Conservation (phyloP, 257 asterid genomes). For the Plantago major region DNA sequence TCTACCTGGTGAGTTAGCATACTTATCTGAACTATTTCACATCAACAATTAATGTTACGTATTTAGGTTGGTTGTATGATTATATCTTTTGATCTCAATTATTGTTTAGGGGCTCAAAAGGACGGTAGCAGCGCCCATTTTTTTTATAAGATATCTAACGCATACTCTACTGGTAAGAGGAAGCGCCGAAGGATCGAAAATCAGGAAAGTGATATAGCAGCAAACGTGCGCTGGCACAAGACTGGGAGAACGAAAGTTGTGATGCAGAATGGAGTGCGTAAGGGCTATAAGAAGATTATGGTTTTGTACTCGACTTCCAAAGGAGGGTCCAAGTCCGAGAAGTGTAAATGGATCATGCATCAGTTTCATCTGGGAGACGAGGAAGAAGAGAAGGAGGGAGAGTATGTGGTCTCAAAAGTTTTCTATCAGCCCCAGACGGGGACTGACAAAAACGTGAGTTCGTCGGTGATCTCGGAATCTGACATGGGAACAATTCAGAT, state of each 20-base stretch:
- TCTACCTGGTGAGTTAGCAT: constrained; percentile 71
- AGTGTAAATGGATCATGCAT: constrained; percentile 88
- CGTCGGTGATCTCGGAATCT: constrained; percentile 37
- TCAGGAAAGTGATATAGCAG: constrained; percentile 20
- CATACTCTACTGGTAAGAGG: constrained; percentile 70
- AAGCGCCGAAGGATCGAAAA: constrained; percentile 71
- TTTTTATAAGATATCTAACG: constrained; percentile 57
- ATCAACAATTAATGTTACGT: not conserved
- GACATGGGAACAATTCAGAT: constrained; percentile 29
- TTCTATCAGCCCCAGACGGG: constrained; percentile 64
- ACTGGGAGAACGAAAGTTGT: constrained; percentile 75
- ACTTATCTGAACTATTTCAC: not conserved
- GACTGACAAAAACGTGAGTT: constrained; percentile 23
- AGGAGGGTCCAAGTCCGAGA: constrained; percentile 55
- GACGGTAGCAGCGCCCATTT: constrained; percentile 86
- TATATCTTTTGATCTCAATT: not conserved
- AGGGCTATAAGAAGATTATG: constrained; percentile 86
- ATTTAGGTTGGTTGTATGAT: not conserved
- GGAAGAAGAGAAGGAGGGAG: constrained; percentile 67
- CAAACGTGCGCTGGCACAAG: constrained; percentile 83
- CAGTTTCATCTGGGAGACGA: constrained; percentile 78
- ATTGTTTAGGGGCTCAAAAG: constrained; percentile 60
- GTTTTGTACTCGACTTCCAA: constrained; percentile 58
- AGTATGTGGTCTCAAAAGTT: constrained; percentile 70
- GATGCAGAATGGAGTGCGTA: constrained; percentile 51